Evolutionary conservation across 2,329 filamentous ascomycete genomes (phyloP).

Genomic region (Colletotrichum coccodes): DNA sequence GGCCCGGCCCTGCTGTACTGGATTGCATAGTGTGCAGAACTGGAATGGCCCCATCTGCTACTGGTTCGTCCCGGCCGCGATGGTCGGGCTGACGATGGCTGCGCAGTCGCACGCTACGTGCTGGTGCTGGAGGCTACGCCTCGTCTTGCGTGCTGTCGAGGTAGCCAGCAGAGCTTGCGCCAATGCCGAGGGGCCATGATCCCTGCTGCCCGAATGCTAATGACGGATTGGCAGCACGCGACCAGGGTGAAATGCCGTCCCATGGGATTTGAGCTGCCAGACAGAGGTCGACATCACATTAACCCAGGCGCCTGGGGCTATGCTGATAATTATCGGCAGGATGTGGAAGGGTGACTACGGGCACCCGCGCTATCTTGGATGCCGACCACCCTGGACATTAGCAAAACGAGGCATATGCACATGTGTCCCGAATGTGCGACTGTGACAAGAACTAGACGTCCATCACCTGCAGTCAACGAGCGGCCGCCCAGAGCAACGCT

Average conservation of each 20-base stretch:
- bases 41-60: background rate
- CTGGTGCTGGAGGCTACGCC: background rate
- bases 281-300: background rate
- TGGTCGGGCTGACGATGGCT: background rate
- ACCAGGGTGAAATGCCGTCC: slow-evolving; percentile 18
- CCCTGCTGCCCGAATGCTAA: slow-evolving; percentile 10
- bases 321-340: background rate
- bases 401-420: slow-evolving; percentile 16
- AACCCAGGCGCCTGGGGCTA: background rate
- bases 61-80: background rate
- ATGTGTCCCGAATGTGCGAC: slow-evolving; percentile 14
- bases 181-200: slow-evolving; percentile 12
- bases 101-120: background rate
- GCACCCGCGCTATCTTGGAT: background rate
- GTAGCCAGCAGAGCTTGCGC: background rate
- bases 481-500: slow-evolving; percentile 10
- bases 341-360: background rate
- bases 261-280: slow-evolving; percentile 10
- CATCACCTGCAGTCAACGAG: slow-evolving; percentile 17
- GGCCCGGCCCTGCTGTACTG: background rate
- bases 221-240: background rate
- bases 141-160: slow-evolving; percentile 8
- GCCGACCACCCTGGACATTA: slow-evolving; percentile 4
- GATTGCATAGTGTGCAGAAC: background rate
- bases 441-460: slow-evolving; percentile 21